These are phyloP conservation scores for Kodamaea fukazawae DNA, from an alignment of 805 yeast species.

Conservation along the genomic window DNA sequence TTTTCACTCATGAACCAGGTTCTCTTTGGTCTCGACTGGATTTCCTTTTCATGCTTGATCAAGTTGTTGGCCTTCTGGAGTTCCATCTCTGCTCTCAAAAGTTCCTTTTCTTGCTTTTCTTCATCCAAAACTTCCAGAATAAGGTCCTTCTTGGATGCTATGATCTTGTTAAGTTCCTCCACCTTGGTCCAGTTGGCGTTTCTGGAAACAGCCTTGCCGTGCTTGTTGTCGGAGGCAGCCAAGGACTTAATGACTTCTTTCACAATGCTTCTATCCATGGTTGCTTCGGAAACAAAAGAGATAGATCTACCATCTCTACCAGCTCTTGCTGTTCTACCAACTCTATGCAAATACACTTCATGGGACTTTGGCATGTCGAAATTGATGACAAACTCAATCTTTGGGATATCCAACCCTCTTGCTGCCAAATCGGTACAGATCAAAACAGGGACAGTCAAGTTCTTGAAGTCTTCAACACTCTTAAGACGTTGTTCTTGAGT, in stretches of 20 bases:
- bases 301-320: constrained; percentile 94
- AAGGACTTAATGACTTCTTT: constrained; percentile 80
- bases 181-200: constrained; percentile 88
- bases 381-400: constrained; percentile 90
- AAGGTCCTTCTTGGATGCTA: constrained; percentile 57
- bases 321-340: constrained; percentile 99
- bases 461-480: constrained; percentile 79
- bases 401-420: constrained; percentile 98
- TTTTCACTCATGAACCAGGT: constrained; percentile 86
- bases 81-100: constrained; percentile 88
- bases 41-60: constrained; percentile 76
- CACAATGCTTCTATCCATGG: constrained; percentile 87
- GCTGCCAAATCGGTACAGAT: constrained; percentile 98
- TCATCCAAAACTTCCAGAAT: constrained; percentile 80
- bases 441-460: constrained; percentile 77
- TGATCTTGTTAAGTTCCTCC: constrained; percentile 59
- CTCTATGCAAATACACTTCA: constrained; percentile 93
- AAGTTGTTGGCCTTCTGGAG: constrained; percentile 80
- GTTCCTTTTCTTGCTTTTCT: constrained; percentile 85
- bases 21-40: constrained; percentile 85
- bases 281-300: constrained; percentile 88
- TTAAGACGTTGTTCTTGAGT: constrained; percentile 91
- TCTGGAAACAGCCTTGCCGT: constrained; percentile 76
- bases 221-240: constrained; percentile 24
- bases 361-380: constrained; percentile 93